These are phyloP conservation scores for Mycena polygramma DNA, from an alignment of 768 basidiomycete species.

Conservation along the genomic window DNA sequence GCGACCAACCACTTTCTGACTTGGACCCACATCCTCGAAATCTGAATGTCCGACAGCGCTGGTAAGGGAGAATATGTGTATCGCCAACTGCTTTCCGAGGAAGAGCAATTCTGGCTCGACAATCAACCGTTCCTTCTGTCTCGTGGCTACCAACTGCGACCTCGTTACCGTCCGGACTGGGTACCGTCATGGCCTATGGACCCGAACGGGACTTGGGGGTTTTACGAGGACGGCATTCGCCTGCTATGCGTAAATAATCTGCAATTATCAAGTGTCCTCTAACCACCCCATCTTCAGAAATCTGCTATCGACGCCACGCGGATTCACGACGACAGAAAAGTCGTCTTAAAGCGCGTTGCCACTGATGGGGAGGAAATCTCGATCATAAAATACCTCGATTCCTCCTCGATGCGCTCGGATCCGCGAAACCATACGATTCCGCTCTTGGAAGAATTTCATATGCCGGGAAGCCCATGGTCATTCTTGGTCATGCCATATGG, in stretches of 20 bases:
- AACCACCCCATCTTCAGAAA: background rate
- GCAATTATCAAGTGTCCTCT: too few relatives aligned
- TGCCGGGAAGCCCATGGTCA: conserved; percentile 3
- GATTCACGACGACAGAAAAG: conserved; percentile 18
- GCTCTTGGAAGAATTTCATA: conserved; percentile 7
- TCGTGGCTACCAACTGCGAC: conserved; percentile 29
- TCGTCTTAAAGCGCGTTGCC: conserved; percentile 19
- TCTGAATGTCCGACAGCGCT: too few relatives aligned
- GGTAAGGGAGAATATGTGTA: too few relatives aligned
- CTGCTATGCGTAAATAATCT: too few relatives aligned
- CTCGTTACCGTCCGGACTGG: conserved; percentile 33
- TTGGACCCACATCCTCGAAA: too few relatives aligned
- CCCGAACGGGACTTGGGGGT: background rate
- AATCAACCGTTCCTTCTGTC: conserved; percentile 15
- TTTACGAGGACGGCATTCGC: conserved; percentile 1
- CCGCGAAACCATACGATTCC: conserved; percentile 20
- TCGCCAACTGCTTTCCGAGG: background rate
- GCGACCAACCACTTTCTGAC: too few relatives aligned
- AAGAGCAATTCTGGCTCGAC: conserved; percentile 30
- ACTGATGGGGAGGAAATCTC: conserved; percentile 1
- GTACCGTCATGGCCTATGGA: conserved; percentile 14
- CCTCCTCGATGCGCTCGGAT: background rate
- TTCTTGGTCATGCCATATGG: conserved; percentile 31
- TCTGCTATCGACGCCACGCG: conserved; percentile 24
- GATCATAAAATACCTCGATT: background rate